Percentiles rank a stretch among this genome's conserved stretches.
phyloP scores from a whole-genome alignment of 108 stramenopile species.

The Bacterosira constricta region DNA sequence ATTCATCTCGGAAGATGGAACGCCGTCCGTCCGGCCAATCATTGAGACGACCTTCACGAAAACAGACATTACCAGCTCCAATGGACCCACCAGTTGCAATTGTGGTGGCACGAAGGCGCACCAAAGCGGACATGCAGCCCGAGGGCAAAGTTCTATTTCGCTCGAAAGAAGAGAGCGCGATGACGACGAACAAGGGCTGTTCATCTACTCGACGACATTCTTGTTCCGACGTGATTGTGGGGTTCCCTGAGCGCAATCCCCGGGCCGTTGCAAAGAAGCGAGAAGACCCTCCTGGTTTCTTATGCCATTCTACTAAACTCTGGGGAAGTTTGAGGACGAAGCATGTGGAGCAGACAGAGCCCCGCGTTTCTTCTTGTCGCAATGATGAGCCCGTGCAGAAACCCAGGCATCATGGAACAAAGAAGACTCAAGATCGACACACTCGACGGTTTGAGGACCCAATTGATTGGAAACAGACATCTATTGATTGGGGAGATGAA shows the following conservation, averaged over 20 bases:
- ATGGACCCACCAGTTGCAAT: no score
- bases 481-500: conserved; percentile 23
- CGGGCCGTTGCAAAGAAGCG: not conserved
- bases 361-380: not conserved
- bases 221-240: no score
- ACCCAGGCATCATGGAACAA: not conserved
- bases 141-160: no score
- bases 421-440: not conserved
- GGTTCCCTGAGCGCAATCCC: no score
- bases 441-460: not conserved
- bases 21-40: not conserved
- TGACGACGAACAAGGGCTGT: no score
- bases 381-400: not conserved
- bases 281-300: not conserved
- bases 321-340: not conserved
- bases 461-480: conserved; percentile 20
- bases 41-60: not conserved
- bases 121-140: no score
- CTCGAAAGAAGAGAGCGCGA: no score
- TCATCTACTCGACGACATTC: no score
- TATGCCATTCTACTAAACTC: not conserved
- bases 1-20: not conserved
- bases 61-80: not conserved
- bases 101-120: no score
- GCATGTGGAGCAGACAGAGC: no score